phyloP scores from a whole-genome alignment of 2,329 filamentous ascomycete genomes.

The Fusarium hainanense region DNA sequence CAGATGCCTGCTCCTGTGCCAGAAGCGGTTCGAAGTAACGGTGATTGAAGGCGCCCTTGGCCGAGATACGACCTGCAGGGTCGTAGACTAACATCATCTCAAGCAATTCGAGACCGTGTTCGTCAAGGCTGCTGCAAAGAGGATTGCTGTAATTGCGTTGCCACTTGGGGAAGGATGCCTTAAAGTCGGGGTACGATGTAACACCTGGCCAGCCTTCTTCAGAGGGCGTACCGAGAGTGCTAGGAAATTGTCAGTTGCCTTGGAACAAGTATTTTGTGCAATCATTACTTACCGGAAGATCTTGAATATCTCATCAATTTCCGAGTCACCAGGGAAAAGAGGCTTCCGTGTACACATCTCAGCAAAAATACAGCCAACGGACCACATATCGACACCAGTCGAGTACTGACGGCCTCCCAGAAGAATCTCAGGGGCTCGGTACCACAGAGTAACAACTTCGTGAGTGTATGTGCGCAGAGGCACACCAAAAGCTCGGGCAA shows the following conservation, averaged over 20 bases:
- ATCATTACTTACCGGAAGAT: conserved; percentile 74
- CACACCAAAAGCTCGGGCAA: conserved; percentile 90
- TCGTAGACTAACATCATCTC: conserved; percentile 85
- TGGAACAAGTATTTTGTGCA: neutral
- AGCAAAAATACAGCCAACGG: conserved; percentile 91
- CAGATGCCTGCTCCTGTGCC: conserved; percentile 46
- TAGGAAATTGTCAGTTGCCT: conserved; percentile 47
- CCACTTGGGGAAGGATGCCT: conserved; percentile 93
- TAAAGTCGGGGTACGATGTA: conserved; percentile 95
- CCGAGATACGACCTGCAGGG: conserved; percentile 85
- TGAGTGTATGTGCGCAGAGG: conserved; percentile 92
- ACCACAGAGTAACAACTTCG: conserved; percentile 95
- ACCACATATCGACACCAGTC: conserved; percentile 97
- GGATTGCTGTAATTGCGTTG: conserved; percentile 72
- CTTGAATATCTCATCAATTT: conserved; percentile 59
- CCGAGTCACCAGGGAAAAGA: conserved; percentile 90
- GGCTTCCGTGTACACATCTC: conserved; percentile 97
- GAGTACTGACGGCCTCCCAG: conserved; percentile 92
- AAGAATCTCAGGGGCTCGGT: conserved; percentile 89
- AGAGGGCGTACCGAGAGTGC: conserved; percentile 82
- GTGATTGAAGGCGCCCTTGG: conserved; percentile 87
- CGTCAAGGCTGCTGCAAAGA: conserved; percentile 79
- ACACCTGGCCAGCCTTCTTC: conserved; percentile 90
- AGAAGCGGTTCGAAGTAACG: conserved; percentile 75
- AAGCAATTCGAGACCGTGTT: conserved; percentile 74